These are phyloP conservation scores for Beta corolliflora DNA, from an alignment of 179 eudicot genomes.

Conservation along the genomic window DNA sequence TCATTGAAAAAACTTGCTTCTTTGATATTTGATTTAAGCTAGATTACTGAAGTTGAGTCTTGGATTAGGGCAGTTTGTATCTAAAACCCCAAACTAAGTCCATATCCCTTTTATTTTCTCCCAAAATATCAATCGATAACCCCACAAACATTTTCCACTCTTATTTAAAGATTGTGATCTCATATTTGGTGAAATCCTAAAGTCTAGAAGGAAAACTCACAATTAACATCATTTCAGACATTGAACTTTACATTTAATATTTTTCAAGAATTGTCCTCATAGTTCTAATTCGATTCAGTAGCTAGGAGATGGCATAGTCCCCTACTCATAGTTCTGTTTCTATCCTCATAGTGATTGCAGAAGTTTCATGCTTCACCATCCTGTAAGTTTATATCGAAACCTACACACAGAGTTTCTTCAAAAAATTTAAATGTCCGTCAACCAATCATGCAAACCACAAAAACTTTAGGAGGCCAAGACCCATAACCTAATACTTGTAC, in stretches of 20 bases:
- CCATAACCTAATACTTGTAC: not conserved
- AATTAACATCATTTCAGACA: not conserved
- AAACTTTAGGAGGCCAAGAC: not conserved
- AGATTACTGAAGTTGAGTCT: too few relatives aligned
- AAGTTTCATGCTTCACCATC: not conserved
- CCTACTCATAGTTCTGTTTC: too few relatives aligned
- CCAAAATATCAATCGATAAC: not conserved
- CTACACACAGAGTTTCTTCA: not conserved
- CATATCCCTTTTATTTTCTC: not conserved
- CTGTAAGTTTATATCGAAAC: not conserved
- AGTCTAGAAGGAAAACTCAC: not conserved
- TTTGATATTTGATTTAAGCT: not conserved
- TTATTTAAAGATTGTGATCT: too few relatives aligned
- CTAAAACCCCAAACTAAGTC: not conserved
- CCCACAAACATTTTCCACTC: too few relatives aligned
- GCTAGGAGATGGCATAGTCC: not conserved
- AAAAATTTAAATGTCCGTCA: not conserved
- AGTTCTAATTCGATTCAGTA: not conserved
- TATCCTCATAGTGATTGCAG: not conserved
- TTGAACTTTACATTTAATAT: not conserved
- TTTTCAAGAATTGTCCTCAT: not conserved
- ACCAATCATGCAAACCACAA: not conserved
- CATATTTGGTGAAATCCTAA: too few relatives aligned
- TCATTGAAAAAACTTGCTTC: too few relatives aligned
- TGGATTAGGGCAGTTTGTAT: not conserved